Conservation (phyloP, 2,329 filamentous ascomycete species). For the Pezicula rhizophila region DNA sequence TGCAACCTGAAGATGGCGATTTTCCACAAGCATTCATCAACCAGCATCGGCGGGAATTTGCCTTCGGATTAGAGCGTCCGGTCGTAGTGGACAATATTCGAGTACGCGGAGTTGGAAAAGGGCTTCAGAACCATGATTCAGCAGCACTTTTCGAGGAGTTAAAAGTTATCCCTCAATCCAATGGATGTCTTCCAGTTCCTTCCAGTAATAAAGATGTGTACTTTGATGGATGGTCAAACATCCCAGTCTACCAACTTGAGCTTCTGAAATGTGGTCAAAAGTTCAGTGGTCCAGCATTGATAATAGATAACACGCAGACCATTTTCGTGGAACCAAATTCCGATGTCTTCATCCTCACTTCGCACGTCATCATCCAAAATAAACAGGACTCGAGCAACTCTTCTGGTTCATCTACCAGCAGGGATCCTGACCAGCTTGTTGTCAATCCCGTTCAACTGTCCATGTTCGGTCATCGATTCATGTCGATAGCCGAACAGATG, state of each 20-base stretch:
- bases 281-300: constrained; percentile 74
- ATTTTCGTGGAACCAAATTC: constrained; percentile 76
- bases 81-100: constrained; percentile 85
- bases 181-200: no score
- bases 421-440: constrained; percentile 29
- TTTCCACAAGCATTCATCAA: constrained; percentile 77
- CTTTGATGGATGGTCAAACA: constrained; percentile 54
- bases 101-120: constrained; percentile 74
- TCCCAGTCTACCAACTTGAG: constrained; percentile 74
- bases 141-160: background rate
- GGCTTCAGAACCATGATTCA: background rate
- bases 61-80: constrained; percentile 75
- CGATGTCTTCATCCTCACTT: constrained; percentile 57
- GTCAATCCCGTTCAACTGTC: constrained; percentile 69
- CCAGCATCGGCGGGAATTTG: constrained; percentile 85
- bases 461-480: constrained; percentile 74
- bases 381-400: background rate
- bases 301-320: constrained; percentile 82
- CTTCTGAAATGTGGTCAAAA: constrained; percentile 64
- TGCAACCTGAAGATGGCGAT: constrained; percentile 61
- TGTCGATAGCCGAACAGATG: constrained; percentile 81
- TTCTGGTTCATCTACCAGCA: constrained; percentile 23
- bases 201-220: background rate
- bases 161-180: background rate
- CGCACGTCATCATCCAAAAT: constrained; percentile 75